phyloP scores from a whole-genome alignment of 352 stramenopile species.

The Globisporangium paddicum region DNA sequence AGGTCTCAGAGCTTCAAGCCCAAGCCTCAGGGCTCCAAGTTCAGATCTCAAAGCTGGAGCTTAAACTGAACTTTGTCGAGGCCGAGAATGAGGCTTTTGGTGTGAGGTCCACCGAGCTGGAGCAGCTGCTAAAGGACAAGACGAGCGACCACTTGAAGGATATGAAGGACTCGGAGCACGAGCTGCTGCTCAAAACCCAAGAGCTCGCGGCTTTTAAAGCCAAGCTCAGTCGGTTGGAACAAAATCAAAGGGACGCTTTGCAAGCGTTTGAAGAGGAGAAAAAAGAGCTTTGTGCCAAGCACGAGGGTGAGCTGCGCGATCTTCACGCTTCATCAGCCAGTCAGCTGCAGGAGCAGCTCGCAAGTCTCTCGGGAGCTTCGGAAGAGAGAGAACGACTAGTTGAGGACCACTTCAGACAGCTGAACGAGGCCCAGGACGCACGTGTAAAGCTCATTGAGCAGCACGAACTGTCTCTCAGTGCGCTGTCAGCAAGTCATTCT shows the following conservation, averaged over 20 bases:
- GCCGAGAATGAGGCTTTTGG: background rate
- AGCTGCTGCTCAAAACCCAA: slow-evolving; percentile 3
- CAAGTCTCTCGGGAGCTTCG: background rate
- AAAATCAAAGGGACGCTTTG: background rate
- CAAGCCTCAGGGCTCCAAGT: too few species aligned
- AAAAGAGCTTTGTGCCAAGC: background rate
- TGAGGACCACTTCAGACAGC: background rate
- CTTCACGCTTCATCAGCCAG: background rate
- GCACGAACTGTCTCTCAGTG: background rate
- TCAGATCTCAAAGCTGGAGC: background rate
- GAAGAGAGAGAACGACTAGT: background rate
- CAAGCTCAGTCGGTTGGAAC: background rate
- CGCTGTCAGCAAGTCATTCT: background rate
- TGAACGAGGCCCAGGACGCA: slow-evolving; percentile 1
- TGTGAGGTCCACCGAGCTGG: background rate
- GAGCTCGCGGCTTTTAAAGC: background rate
- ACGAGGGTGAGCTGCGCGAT: background rate
- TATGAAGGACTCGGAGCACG: background rate
- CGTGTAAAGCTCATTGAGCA: background rate
- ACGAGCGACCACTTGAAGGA: background rate
- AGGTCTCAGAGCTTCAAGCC: background rate
- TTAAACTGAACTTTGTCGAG: background rate
- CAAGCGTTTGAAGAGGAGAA: background rate
- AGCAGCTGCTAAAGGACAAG: background rate
- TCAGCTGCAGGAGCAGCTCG: background rate